Conservation (phyloP, 208 protist species). For the Trypanosomatidae sp. region DNA sequence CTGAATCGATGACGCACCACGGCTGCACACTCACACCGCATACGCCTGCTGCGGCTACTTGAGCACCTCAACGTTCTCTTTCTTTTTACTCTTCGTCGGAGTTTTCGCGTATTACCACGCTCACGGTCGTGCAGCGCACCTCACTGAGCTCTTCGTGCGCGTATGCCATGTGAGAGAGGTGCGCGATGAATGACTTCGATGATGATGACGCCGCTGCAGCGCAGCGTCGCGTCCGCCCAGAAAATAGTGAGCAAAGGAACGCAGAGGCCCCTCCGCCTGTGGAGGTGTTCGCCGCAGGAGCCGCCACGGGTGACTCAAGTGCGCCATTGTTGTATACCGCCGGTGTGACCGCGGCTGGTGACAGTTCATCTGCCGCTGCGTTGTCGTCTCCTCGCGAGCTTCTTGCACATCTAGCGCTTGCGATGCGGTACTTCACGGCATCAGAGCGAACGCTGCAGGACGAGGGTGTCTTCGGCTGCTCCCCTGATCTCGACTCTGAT, state of each 20-base stretch:
- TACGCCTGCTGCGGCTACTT: neutral
- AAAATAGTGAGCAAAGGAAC: neutral
- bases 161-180: neutral
- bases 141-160: neutral
- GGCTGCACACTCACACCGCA: neutral
- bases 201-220: neutral
- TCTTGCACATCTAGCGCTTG: conserved; percentile 6
- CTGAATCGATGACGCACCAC: neutral
- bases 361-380: neutral
- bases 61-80: neutral
- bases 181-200: neutral
- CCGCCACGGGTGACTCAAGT: neutral
- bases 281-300: neutral
- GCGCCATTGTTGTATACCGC: neutral
- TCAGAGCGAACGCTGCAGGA: conserved; percentile 7
- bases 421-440: conserved; percentile 11
- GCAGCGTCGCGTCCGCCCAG: neutral
- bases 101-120: neutral
- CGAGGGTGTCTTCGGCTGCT: conserved; percentile 9
- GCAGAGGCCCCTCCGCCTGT: neutral
- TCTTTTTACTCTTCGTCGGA: neutral
- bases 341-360: neutral
- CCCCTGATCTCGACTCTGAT: conserved; percentile 14
- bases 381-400: neutral
- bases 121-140: neutral